Evolutionary conservation across 805 yeast species (phyloP).

Genomic region (Saccharomycopsis amapae): DNA sequence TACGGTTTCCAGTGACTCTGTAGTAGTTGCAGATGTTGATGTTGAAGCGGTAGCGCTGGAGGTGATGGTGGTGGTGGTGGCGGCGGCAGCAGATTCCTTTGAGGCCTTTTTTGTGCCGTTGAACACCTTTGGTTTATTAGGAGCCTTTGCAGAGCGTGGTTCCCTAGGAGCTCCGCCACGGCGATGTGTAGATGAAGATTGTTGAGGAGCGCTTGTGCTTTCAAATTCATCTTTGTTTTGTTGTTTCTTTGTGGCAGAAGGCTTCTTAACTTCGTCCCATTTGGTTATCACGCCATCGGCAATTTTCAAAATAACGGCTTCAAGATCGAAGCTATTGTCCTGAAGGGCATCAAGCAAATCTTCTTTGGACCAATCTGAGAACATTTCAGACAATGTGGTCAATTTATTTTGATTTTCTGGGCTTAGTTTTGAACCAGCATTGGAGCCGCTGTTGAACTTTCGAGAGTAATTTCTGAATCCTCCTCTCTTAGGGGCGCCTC

Average conservation of each 20-base stretch:
- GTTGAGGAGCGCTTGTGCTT: conserved; percentile 3
- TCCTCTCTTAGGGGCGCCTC: conserved; percentile 19
- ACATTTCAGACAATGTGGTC: conserved; percentile 66
- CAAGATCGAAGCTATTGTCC: conserved; percentile 68
- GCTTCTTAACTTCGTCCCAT: conserved; percentile 88
- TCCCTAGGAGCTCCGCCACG: no score
- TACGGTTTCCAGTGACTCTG: conserved; percentile 30
- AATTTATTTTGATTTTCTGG: conserved; percentile 35
- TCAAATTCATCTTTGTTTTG: conserved; percentile 23
- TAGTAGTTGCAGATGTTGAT: conserved; percentile 25
- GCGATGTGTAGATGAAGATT: neutral
- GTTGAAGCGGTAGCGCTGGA: conserved; percentile 25
- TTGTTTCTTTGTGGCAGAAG: conserved; percentile 49
- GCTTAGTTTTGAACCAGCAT: conserved; percentile 23
- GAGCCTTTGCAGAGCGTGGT: conserved; percentile 1
- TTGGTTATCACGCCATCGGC: conserved; percentile 83
- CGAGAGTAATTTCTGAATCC: conserved; percentile 41
- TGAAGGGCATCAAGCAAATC: conserved; percentile 70
- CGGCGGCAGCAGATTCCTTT: conserved; percentile 18
- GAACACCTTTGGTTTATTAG: conserved; percentile 18
- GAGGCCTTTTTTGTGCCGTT: conserved; percentile 6
- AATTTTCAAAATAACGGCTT: conserved; percentile 76
- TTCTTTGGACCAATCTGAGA: conserved; percentile 90
- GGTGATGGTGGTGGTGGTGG: conserved; percentile 24
- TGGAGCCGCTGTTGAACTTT: conserved; percentile 30